Evolutionary conservation across 2,329 filamentous ascomycete species (phyloP).

Genomic region (Sclerotinia subarctica): DNA sequence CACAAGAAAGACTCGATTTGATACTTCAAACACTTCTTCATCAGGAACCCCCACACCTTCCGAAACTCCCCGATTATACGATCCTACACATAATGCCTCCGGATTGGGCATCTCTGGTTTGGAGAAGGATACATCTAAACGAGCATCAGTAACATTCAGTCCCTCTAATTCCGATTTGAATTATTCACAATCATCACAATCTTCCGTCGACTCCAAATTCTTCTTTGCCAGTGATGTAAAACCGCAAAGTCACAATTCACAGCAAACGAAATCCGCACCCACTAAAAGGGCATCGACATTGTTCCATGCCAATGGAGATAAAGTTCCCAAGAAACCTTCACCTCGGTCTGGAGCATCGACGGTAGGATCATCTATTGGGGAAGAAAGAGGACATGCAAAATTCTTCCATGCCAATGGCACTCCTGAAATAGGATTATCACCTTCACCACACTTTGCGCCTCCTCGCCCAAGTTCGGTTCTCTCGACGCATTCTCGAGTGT

Average conservation of each 20-base stretch:
- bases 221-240: constrained; percentile 85
- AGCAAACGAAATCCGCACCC: constrained; percentile 32
- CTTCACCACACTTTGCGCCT: constrained; percentile 40
- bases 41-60: constrained; percentile 41
- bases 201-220: constrained; percentile 63
- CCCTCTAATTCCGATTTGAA: constrained; percentile 41
- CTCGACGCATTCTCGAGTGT: constrained; percentile 46
- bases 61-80: constrained; percentile 22
- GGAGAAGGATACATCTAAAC: constrained; percentile 34
- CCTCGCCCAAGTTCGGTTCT: constrained; percentile 46
- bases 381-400: constrained; percentile 48
- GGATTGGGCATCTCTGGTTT: constrained; percentile 31
- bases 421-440: constrained; percentile 47
- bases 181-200: constrained; percentile 32
- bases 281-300: constrained; percentile 43
- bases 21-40: constrained; percentile 66
- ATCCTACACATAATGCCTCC: constrained; percentile 38
- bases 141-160: constrained; percentile 42
- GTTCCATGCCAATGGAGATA: constrained; percentile 50
- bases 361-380: constrained; percentile 33
- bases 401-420: constrained; percentile 74
- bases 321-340: constrained; percentile 38
- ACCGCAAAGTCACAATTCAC: constrained; percentile 17
- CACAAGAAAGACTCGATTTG: constrained; percentile 65
- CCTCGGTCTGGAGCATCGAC: constrained; percentile 32